A percentile compares a stretch with the other conserved stretches of the same genome.
Evolutionary conservation across 1,139 yeast species (phyloP).

Genomic region (Sugiyamaella pinicola): DNA sequence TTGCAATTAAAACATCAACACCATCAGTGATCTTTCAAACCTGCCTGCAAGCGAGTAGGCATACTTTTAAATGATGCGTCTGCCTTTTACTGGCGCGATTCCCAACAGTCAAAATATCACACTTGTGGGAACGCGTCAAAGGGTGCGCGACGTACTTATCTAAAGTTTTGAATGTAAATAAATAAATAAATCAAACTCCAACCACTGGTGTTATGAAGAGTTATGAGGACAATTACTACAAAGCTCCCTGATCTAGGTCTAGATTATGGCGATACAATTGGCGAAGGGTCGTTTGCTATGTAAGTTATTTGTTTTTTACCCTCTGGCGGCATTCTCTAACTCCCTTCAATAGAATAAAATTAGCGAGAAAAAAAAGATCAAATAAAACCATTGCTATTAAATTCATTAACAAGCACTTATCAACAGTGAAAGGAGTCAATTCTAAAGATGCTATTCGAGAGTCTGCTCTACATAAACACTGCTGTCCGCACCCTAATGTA

Average conservation of each 20-base stretch:
- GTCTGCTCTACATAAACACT: slow-evolving; percentile 55
- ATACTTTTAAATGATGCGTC: too few relatives aligned
- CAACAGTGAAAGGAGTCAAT: slow-evolving; percentile 48
- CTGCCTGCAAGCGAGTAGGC: too few relatives aligned
- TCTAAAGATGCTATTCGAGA: slow-evolving; percentile 55
- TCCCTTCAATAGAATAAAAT: slow-evolving; percentile 16
- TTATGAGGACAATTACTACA: too few relatives aligned
- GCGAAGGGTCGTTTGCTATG: slow-evolving; percentile 54
- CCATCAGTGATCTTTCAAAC: slow-evolving; percentile 27
- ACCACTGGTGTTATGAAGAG: slow-evolving; percentile 11
- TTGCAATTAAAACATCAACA: slow-evolving; percentile 19
- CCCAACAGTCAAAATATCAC: too few relatives aligned
- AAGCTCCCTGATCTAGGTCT: slow-evolving; percentile 26
- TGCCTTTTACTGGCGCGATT: too few relatives aligned
- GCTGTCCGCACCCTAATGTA: slow-evolving; percentile 60
- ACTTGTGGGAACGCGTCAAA: too few relatives aligned
- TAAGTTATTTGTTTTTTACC: slow-evolving; percentile 23
- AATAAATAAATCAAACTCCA: slow-evolving; percentile 1
- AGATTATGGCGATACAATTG: slow-evolving; percentile 46
- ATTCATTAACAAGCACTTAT: slow-evolving; percentile 54
- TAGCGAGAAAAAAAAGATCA: slow-evolving; percentile 32
- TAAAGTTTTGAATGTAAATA: too few relatives aligned
- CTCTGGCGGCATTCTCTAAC: background rate
- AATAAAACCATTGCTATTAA: slow-evolving; percentile 56
- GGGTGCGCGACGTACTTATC: too few relatives aligned